These are phyloP conservation scores for Eutrema japonicum DNA, from an alignment of 345 rosid genomes.

Conservation along the genomic window DNA sequence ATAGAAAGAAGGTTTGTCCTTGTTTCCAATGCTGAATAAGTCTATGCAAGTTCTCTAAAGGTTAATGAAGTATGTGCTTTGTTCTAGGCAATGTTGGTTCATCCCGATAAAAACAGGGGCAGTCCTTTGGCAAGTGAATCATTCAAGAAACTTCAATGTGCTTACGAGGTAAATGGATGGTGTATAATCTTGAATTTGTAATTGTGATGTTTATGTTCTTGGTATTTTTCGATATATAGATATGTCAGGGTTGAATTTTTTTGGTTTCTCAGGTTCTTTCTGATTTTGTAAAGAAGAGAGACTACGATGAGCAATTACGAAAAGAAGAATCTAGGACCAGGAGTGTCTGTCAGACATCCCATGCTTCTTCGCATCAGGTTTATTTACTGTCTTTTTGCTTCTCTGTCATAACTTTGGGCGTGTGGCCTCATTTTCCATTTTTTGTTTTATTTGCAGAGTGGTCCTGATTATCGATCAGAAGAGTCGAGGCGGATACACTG, in stretches of 20 bases:
- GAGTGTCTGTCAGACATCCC: conserved; percentile 64
- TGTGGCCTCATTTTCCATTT: conserved; percentile 7
- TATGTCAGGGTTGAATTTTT: neutral
- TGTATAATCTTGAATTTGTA: neutral
- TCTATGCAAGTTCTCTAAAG: neutral
- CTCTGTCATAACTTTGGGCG: conserved; percentile 5
- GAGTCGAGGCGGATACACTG: conserved; percentile 98
- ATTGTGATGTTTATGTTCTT: conserved; percentile 16
- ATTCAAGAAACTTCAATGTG: conserved; percentile 96
- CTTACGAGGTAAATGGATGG: conserved; percentile 72
- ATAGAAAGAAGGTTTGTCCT: conserved; percentile 74
- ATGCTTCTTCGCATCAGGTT: conserved; percentile 66
- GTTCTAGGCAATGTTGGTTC: conserved; percentile 94
- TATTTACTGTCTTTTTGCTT: conserved; percentile 27
- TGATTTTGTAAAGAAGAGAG: conserved; percentile 81
- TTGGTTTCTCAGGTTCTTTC: conserved; percentile 70
- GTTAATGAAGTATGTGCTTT: conserved; percentile 30
- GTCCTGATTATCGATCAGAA: conserved; percentile 69
- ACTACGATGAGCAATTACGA: conserved; percentile 87
- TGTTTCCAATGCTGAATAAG: conserved; percentile 16
- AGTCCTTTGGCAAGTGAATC: conserved; percentile 93
- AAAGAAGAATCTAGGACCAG: conserved; percentile 78
- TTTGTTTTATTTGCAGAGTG: conserved; percentile 50
- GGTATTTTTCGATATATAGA: neutral
- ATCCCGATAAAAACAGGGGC: conserved; percentile 99